These are phyloP conservation scores for Urochloa ruziziensis DNA, from an alignment of 176 grass and related monocot species.

Conservation along the genomic window DNA sequence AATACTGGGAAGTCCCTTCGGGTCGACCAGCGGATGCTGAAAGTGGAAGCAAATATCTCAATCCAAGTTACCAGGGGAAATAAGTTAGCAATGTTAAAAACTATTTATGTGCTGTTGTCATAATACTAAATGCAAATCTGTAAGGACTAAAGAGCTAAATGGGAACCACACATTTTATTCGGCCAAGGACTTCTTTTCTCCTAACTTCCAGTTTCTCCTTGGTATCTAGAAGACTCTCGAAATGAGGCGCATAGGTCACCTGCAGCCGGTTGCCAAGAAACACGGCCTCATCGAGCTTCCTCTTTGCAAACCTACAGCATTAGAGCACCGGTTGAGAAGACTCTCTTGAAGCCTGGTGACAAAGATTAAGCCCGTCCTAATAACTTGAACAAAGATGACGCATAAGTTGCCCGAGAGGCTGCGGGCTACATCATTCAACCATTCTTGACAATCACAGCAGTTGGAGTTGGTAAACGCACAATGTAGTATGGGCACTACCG, in stretches of 20 bases:
- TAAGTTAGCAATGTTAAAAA: neutral
- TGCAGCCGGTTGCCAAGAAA: conserved; percentile 80
- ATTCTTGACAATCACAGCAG: neutral
- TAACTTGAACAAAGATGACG: neutral
- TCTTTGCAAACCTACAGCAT: conserved; percentile 83
- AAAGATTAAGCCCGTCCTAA: neutral
- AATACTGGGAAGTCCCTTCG: conserved; percentile 52
- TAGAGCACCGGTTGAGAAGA: no score
- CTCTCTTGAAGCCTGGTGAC: neutral
- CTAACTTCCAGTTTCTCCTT: conserved; percentile 88
- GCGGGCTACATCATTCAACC: neutral
- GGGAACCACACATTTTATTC: conserved; percentile 60
- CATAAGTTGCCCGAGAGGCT: neutral
- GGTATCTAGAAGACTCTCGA: conserved; percentile 61
- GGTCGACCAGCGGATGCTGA: conserved; percentile 51
- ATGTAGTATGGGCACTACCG: neutral
- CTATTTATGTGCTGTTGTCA: neutral
- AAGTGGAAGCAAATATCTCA: conserved; percentile 20
- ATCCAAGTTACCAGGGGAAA: conserved; percentile 7
- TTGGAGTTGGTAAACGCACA: neutral
- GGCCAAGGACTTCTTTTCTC: conserved; percentile 67
- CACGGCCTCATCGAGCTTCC: conserved; percentile 78
- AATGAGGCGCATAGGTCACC: conserved; percentile 81
- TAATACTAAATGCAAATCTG: neutral
- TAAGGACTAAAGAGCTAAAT: neutral